phyloP scores from a whole-genome alignment of 2,329 filamentous ascomycete genomes.

The Massarina eburnea region DNA sequence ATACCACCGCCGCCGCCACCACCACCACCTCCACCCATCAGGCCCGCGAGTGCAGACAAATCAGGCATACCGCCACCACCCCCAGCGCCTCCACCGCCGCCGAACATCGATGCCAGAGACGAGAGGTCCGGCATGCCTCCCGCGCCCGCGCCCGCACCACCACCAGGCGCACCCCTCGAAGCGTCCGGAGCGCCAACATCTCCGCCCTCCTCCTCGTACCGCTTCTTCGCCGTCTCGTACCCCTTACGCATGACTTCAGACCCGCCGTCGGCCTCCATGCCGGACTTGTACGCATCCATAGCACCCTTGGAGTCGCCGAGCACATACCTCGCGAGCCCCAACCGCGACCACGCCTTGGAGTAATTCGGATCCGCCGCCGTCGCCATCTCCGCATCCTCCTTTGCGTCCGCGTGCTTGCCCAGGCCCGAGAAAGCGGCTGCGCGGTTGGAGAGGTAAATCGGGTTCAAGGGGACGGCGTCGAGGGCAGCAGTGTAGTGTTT shows the following conservation, averaged over 20 bases:
- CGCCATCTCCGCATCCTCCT: conserved; percentile 86
- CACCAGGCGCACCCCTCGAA: conserved; percentile 30
- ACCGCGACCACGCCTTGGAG: conserved; percentile 94
- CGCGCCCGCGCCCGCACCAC: conserved; percentile 60
- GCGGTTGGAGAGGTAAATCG: conserved; percentile 96
- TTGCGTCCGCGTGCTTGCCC: conserved; percentile 80
- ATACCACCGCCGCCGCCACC: conserved; percentile 67
- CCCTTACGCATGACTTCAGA: conserved; percentile 98
- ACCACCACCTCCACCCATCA: conserved; percentile 17
- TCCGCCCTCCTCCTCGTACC: conserved; percentile 76
- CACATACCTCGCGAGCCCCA: conserved; percentile 89
- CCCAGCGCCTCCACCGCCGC: conserved; percentile 54
- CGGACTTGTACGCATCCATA: conserved; percentile 92
- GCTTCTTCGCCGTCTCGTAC: conserved; percentile 86
- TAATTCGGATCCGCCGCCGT: conserved; percentile 86
- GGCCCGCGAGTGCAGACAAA: conserved; percentile 52
- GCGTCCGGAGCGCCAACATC: conserved; percentile 53
- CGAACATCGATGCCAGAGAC: conserved; percentile 62
- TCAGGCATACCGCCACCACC: conserved; percentile 83
- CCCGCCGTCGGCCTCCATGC: conserved; percentile 92
- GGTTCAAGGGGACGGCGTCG: conserved; percentile 77
- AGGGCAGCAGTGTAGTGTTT: conserved; percentile 87
- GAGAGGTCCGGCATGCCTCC: conserved; percentile 84
- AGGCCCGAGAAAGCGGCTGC: conserved; percentile 88
- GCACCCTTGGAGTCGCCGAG: conserved; percentile 86